Percentiles rank a stretch among this genome's conserved stretches.
phyloP scores from a whole-genome alignment of 768 basidiomycete genomes.

The Boletus barrowsii region DNA sequence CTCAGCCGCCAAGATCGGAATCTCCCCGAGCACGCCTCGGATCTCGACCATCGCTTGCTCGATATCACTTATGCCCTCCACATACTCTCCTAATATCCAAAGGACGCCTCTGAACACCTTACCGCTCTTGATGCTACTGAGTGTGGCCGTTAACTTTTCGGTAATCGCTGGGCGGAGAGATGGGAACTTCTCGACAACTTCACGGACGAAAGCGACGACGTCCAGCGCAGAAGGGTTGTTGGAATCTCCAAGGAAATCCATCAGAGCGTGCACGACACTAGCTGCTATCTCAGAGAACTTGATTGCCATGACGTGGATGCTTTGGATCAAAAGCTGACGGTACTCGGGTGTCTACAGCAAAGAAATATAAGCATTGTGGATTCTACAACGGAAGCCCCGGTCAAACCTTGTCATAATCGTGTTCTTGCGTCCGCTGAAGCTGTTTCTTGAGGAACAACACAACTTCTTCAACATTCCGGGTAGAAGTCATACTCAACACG shows the following conservation, averaged over 20 bases:
- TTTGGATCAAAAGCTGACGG: slow-evolving; percentile 93
- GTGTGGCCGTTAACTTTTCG: slow-evolving; percentile 77
- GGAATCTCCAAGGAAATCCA: slow-evolving; percentile 93
- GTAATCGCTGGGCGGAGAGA: slow-evolving; percentile 76
- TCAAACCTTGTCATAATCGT: slow-evolving; percentile 85
- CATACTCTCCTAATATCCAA: slow-evolving; percentile 99
- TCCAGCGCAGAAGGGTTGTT: slow-evolving; percentile 95
- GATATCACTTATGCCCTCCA: slow-evolving; percentile 65
- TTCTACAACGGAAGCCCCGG: not conserved
- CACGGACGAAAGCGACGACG: slow-evolving; percentile 85
- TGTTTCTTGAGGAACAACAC: slow-evolving; percentile 97
- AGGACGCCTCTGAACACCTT: slow-evolving; percentile 96
- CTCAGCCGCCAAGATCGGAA: slow-evolving; percentile 94
- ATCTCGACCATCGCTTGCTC: slow-evolving; percentile 72
- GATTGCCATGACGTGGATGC: slow-evolving; percentile 94
- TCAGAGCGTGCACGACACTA: slow-evolving; percentile 87
- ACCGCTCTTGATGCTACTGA: slow-evolving; percentile 88
- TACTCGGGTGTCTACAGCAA: slow-evolving; percentile 79
- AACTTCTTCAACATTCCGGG: slow-evolving; percentile 94
- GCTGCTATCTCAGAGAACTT: slow-evolving; percentile 96
- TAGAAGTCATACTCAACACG: slow-evolving; percentile 89
- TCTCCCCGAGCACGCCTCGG: slow-evolving; percentile 86
- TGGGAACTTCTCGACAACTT: slow-evolving; percentile 98
- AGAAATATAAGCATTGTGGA: not conserved
- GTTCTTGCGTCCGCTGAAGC: slow-evolving; percentile 87